Evolutionary conservation across 2,329 filamentous ascomycete genomes (phyloP).

Genomic region (Fusarium odoratissimum): DNA sequence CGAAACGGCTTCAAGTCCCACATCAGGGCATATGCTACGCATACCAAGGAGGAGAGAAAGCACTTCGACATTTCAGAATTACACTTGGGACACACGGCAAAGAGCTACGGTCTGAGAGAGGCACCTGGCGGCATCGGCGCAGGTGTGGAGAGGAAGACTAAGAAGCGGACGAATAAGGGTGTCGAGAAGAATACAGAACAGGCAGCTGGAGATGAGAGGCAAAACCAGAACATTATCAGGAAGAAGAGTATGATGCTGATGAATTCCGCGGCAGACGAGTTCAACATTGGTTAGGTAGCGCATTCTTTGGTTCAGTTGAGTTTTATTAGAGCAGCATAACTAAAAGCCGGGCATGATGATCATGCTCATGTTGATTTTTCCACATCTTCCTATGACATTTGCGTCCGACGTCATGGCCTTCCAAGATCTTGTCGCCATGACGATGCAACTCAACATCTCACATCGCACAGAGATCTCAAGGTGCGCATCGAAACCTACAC

Average conservation of each 20-base stretch:
- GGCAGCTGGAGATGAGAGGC: slow-evolving; percentile 46
- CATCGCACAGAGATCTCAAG: slow-evolving; percentile 9
- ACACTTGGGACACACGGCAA: slow-evolving; percentile 92
- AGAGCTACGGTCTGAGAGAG: slow-evolving; percentile 91
- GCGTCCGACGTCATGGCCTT: slow-evolving; percentile 21
- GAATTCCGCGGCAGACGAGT: slow-evolving; percentile 73
- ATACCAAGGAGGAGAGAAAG: slow-evolving; percentile 83
- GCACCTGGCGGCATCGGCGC: slow-evolving; percentile 84
- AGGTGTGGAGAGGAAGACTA: slow-evolving; percentile 61
- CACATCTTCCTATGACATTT: slow-evolving; percentile 1
- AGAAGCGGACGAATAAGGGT: slow-evolving; percentile 53
- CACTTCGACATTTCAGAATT: slow-evolving; percentile 94
- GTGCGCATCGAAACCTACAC: slow-evolving; percentile 11
- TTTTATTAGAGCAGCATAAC: slow-evolving; percentile 26
- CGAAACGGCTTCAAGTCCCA: slow-evolving; percentile 91
- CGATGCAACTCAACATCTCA: slow-evolving; percentile 12
- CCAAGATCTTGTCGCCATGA: slow-evolving; percentile 11
- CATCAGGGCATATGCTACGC: slow-evolving; percentile 93
- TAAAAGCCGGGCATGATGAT: slow-evolving; percentile 32
- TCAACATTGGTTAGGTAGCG: slow-evolving; percentile 70
- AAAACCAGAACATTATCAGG: slow-evolving; percentile 61
- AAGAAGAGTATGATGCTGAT: slow-evolving; percentile 73
- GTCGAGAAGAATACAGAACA: slow-evolving; percentile 53
- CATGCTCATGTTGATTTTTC: slow-evolving; percentile 17
- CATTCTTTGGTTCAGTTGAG: slow-evolving; percentile 29